phyloP scores from a whole-genome alignment of 2,329 filamentous ascomycete genomes.

The Ophiocordyceps camponoti-saundersi region DNA sequence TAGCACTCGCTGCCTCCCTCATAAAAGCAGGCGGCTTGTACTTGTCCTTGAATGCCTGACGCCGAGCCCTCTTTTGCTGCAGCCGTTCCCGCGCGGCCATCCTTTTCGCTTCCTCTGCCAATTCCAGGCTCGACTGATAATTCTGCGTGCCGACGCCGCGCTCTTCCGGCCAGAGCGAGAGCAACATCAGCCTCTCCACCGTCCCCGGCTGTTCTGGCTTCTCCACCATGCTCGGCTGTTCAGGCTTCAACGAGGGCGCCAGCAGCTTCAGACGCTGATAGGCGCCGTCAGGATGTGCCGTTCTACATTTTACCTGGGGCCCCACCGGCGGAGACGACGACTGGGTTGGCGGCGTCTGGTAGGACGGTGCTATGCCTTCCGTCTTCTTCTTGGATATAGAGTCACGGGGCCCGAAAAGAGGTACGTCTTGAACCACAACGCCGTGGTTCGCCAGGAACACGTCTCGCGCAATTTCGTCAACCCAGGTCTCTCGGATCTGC shows the following conservation, averaged over 20 bases:
- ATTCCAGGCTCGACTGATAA: constrained; percentile 21
- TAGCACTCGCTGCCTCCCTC: constrained; percentile 5
- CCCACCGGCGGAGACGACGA: constrained; percentile 3
- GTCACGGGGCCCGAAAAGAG: constrained; percentile 10
- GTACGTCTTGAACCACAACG: constrained; percentile 16
- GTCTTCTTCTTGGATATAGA: constrained; percentile 2
- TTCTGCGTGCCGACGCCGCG: constrained; percentile 15
- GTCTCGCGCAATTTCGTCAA: constrained; percentile 16
- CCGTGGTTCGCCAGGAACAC: constrained; percentile 17
- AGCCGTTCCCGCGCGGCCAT: constrained; percentile 16
- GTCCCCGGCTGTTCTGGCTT: constrained; percentile 9
- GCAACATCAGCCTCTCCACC: constrained; percentile 12
- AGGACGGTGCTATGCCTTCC: constrained; percentile 1
- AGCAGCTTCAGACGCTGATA: constrained; percentile 18
- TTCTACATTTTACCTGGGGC: neutral
- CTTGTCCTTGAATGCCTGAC: constrained; percentile 16
- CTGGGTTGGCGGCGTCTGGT: neutral
- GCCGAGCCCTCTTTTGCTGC: constrained; percentile 14
- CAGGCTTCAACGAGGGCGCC: constrained; percentile 11
- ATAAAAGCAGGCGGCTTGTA: constrained; percentile 13
- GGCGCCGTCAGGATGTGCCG: constrained; percentile 9
- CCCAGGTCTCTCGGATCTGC: constrained; percentile 9
- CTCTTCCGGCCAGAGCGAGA: constrained; percentile 22
- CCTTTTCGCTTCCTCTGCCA: constrained; percentile 17
- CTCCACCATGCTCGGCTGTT: constrained; percentile 10